Evolutionary conservation across 208 protist genomes (phyloP).

Genomic region (Leishmania tarentolae): DNA sequence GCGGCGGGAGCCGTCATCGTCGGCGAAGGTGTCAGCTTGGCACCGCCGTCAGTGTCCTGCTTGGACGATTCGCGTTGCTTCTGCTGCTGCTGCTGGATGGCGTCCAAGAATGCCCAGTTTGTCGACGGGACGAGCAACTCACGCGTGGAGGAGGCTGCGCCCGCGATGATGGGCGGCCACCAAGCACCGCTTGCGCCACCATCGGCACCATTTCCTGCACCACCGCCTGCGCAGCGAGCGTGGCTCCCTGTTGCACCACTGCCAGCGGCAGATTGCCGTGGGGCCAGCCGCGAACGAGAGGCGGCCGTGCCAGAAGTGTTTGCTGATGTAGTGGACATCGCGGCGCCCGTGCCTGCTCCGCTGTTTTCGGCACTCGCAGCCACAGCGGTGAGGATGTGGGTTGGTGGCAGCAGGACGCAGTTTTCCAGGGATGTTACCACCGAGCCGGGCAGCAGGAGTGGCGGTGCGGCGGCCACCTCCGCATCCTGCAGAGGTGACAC

Average conservation of each 20-base stretch:
- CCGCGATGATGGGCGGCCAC: slow-evolving; percentile 11
- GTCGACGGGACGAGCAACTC: slow-evolving; percentile 31
- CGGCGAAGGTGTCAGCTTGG: slow-evolving; percentile 4
- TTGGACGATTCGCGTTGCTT: background rate
- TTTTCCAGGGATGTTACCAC: slow-evolving; percentile 5
- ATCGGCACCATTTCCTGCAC: slow-evolving; percentile 2
- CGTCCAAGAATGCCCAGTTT: slow-evolving; percentile 28
- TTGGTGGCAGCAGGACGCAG: slow-evolving; percentile 25
- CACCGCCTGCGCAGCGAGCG: background rate
- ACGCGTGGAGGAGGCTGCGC: background rate
- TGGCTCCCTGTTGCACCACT: background rate
- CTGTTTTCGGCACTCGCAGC: slow-evolving; percentile 6
- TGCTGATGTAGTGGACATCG: background rate
- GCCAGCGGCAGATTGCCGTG: background rate
- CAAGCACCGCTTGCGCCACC: slow-evolving; percentile 5
- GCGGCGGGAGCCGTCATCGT: background rate
- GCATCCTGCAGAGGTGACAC: slow-evolving; percentile 66
- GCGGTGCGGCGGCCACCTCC: background rate
- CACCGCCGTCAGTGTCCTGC: slow-evolving; percentile 5
- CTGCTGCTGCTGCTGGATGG: slow-evolving; percentile 19
- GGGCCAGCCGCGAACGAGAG: background rate
- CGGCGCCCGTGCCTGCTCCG: background rate
- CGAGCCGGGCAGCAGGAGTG: background rate
- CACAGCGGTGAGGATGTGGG: slow-evolving; percentile 19
- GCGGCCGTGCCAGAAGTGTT: background rate